A percentile compares a stretch with the other conserved stretches of the same genome.
phyloP scores from a whole-genome alignment of 352 stramenopile genomes.

The Phytophthora meadii region DNA sequence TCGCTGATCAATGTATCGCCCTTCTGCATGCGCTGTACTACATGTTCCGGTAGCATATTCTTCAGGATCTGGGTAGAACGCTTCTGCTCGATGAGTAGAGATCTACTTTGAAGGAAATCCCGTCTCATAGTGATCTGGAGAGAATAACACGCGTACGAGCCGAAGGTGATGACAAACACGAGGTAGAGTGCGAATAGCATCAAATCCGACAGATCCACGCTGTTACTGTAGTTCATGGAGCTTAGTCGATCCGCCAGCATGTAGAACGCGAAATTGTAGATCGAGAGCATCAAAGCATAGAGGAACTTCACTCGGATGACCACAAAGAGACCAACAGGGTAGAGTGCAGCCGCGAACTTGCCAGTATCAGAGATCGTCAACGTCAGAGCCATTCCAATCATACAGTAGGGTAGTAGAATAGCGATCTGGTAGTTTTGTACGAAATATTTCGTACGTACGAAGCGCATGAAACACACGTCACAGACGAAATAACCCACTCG shows the following conservation, averaged over 20 bases:
- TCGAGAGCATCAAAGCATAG: conserved; percentile 72
- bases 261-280: conserved; percentile 87
- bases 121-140: conserved; percentile 84
- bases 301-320: conserved; percentile 89
- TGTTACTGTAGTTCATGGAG: conserved; percentile 29
- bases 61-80: conserved; percentile 86
- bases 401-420: conserved; percentile 74
- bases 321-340: conserved; percentile 81
- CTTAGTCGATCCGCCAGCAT: conserved; percentile 46
- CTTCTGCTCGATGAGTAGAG: conserved; percentile 79
- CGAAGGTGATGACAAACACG: conserved; percentile 77
- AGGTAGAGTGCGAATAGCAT: conserved; percentile 81
- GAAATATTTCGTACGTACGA: conserved; percentile 74
- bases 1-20: conserved; percentile 85
- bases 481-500: conserved; percentile 73
- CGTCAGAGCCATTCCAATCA: conserved; percentile 79
- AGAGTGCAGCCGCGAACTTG: conserved; percentile 83
- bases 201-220: conserved; percentile 60
- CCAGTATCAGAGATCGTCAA: conserved; percentile 85
- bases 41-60: conserved; percentile 87
- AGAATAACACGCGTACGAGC: conserved; percentile 80
- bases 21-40: conserved; percentile 87
- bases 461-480: conserved; percentile 74
- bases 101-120: conserved; percentile 85
- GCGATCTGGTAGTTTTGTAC: conserved; percentile 77